Percentiles rank a stretch among this genome's conserved stretches.
Evolutionary conservation across 2,329 filamentous ascomycete genomes (phyloP).

Genomic region (Penicillium oxalicum): DNA sequence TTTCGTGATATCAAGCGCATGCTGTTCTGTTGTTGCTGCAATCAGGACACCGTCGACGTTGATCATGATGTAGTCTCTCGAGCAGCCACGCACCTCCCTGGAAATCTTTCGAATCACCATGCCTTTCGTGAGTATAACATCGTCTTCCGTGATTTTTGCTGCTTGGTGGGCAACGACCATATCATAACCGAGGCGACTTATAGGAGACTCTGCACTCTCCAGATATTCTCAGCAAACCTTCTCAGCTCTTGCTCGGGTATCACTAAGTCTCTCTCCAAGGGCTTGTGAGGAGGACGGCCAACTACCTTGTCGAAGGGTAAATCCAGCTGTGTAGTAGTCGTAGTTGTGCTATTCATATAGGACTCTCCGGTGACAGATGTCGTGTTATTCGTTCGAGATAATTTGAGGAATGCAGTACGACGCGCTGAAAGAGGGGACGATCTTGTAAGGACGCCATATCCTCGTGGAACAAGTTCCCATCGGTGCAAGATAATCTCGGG

Average conservation of each 20-base stretch:
- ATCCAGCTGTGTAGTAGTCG: slow-evolving; percentile 12
- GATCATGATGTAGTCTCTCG: neutral
- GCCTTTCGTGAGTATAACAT: slow-evolving; percentile 3
- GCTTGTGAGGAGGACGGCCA: slow-evolving; percentile 36
- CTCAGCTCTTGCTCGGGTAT: slow-evolving; percentile 15
- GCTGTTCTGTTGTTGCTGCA: no score
- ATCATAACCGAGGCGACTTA: slow-evolving; percentile 7
- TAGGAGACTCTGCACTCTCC: slow-evolving; percentile 10
- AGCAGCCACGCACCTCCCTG: neutral
- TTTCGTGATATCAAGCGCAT: no score
- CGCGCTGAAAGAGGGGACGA: slow-evolving; percentile 12
- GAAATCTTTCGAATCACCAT: slow-evolving; percentile 4
- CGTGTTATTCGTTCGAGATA: slow-evolving; percentile 14
- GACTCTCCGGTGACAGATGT: slow-evolving; percentile 15
- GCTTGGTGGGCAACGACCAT: slow-evolving; percentile 2
- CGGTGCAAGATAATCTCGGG: slow-evolving; percentile 14
- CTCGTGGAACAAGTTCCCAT: slow-evolving; percentile 13
- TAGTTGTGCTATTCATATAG: slow-evolving; percentile 13
- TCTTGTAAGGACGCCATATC: slow-evolving; percentile 9
- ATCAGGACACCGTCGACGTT: neutral
- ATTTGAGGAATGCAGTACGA: slow-evolving; percentile 13
- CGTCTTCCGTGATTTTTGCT: neutral
- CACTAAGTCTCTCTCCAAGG: slow-evolving; percentile 13
- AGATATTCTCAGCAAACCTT: slow-evolving; percentile 15
- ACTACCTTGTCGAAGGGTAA: slow-evolving; percentile 16